A percentile compares a stretch with the other conserved stretches of the same genome.
Evolutionary conservation across 2,329 filamentous ascomycete species (phyloP).

Genomic region (Leptosphaerulina australis): DNA sequence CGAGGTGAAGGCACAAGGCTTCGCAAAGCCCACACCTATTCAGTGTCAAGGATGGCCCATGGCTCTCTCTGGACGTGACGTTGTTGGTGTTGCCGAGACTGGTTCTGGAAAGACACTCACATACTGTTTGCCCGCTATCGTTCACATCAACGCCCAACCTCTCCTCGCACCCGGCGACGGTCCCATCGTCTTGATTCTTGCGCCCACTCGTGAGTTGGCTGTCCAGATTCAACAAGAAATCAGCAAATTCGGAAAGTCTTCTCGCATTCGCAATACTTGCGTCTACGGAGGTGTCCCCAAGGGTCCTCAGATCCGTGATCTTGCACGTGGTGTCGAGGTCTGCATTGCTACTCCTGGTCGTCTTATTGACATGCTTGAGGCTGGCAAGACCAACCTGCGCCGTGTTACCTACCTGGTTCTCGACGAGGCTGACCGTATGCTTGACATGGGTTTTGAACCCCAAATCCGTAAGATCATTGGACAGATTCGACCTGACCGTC

Average conservation of each 20-base stretch:
- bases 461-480: slow-evolving; percentile 98
- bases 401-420: slow-evolving; percentile 98
- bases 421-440: slow-evolving; percentile 98
- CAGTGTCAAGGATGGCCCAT: slow-evolving; percentile 99
- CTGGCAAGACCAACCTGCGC: slow-evolving; percentile 96
- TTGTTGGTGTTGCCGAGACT: slow-evolving; percentile 98
- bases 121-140: slow-evolving; percentile 96
- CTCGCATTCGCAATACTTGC: slow-evolving; percentile 96
- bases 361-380: slow-evolving; percentile 98
- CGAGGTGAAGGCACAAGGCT: slow-evolving; percentile 98
- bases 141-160: slow-evolving; percentile 99
- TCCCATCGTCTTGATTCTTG: slow-evolving; percentile 93
- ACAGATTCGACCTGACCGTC: slow-evolving; percentile 96
- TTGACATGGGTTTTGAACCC: slow-evolving; percentile 99
- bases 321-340: slow-evolving; percentile 93
- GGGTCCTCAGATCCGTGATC: slow-evolving; percentile 93
- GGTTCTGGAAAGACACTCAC: slow-evolving; percentile 99
- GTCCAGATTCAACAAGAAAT: slow-evolving; percentile 99
- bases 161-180: slow-evolving; percentile 93
- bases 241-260: slow-evolving; percentile 97
- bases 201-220: slow-evolving; percentile 94
- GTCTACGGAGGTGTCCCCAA: slow-evolving; percentile 99
- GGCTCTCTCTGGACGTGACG: slow-evolving; percentile 96
- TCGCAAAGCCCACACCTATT: slow-evolving; percentile 90
- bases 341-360: slow-evolving; percentile 98